Base-by-base conservation (phyloP, 192 early-diverging fungal species). In the Mortierella antarctica region DNA sequence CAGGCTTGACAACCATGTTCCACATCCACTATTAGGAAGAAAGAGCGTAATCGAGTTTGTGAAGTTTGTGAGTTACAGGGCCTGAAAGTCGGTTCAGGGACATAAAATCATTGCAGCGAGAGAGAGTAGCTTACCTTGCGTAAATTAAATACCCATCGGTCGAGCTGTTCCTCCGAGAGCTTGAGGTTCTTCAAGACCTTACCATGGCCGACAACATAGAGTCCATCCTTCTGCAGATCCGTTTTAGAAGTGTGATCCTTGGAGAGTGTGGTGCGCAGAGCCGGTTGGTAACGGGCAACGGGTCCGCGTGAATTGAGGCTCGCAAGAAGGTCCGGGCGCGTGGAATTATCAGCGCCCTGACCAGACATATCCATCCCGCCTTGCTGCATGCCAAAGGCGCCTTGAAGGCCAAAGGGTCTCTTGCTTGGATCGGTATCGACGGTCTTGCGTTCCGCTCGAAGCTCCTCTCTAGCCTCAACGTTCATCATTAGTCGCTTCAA, bases 241-340 rank as follows among this genome's bases (percentile, higher is more conserved):
- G 77, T 49, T 53, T 80, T 80, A 41, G 77, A 80, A 0, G 77
- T 72, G 18, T 80, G 77, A 51, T 80, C 77, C 48, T 80, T 80
- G 52, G 77, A 80, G 10, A 80, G 77, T 4, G 77, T 80, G 7
- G 77, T 80, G 5, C 77, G 56, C 9, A 80, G 45, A 23, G 77
- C 77, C 40, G 63, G 77, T 17, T 72, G 70, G 51, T 80, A 80
- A 8, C 70, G 65, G 31, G 14, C 46, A 3, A 80, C 49, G 11
- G 64, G 57, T 11, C 69, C 77, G 1, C 77, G 69, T 0, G 64
- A 51, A 15, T 61, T 63, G 45, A 80, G 45, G 48, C 52, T 72
- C 14, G 69, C 52, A 14, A 59, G 45, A 12, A 67, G 63, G 41
- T 78, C 74, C 1, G 67, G 74, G 17, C 70, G 70, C 8, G 62